These are phyloP conservation scores for Curvularia sp. DNA, from an alignment of 2,329 filamentous ascomycete species.

Conservation along the genomic window DNA sequence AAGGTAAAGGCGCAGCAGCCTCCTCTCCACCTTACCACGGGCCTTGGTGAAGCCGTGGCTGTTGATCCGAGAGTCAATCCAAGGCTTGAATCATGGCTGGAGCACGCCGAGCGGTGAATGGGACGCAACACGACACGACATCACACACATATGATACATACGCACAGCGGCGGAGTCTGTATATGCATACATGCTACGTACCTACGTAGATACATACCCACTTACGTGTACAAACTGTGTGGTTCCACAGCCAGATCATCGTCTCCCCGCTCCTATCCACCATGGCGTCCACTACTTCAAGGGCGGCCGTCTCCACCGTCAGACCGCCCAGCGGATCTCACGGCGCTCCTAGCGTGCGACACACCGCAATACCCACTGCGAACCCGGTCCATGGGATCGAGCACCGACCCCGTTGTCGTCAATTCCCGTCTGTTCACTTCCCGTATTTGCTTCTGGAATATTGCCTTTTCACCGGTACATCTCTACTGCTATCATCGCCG, in stretches of 20 bases:
- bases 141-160: too few relatives aligned
- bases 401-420: conserved; percentile 4
- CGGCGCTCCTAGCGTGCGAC: conserved; percentile 28
- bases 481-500: background rate
- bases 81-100: background rate
- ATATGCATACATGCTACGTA: too few relatives aligned
- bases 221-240: conserved; percentile 10
- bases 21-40: conserved; percentile 18
- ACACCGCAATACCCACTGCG: conserved; percentile 28
- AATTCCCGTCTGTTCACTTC: background rate
- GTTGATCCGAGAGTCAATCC: conserved; percentile 20
- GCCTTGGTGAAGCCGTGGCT: conserved; percentile 24
- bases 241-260: conserved; percentile 25
- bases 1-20: conserved; percentile 23
- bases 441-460: conserved; percentile 21
- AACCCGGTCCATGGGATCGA: conserved; percentile 21
- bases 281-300: conserved; percentile 40
- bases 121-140: background rate
- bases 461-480: conserved; percentile 15
- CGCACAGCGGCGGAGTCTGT: too few relatives aligned
- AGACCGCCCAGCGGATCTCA: conserved; percentile 20
- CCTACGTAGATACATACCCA: too few relatives aligned
- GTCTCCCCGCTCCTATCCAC: conserved; percentile 29
- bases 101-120: too few relatives aligned
- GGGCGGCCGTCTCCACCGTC: conserved; percentile 25